Conservation (phyloP, 768 basidiomycete species). For the Termitomyces sp. region DNA sequence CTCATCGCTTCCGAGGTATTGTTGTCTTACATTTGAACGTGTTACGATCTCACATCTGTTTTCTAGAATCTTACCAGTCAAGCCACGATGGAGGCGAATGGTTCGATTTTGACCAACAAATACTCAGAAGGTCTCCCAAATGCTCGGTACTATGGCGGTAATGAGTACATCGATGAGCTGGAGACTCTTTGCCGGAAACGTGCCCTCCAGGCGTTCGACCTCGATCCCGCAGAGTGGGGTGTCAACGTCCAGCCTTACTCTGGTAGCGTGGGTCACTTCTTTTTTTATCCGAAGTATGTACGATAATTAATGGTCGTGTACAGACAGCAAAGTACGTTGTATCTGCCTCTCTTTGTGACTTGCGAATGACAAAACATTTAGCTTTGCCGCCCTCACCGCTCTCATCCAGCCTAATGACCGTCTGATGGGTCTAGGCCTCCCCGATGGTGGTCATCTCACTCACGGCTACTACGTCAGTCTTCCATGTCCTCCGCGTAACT, state of each 20-base stretch:
- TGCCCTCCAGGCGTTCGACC: constrained; percentile 93
- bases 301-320: background rate
- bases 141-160: constrained; percentile 96
- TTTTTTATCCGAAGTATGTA: constrained; percentile 4
- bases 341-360: background rate
- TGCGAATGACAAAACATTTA: constrained; percentile 24
- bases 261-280: constrained; percentile 61
- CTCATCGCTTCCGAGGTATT: constrained; percentile 97
- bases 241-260: constrained; percentile 99
- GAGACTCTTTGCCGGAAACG: constrained; percentile 94
- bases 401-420: constrained; percentile 96
- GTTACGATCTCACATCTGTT: constrained; percentile 4
- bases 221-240: constrained; percentile 91
- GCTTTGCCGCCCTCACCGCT: constrained; percentile 96
- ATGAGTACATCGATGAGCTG: constrained; percentile 97
- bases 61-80: constrained; percentile 94
- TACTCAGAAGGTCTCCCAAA: constrained; percentile 99
- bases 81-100: constrained; percentile 97
- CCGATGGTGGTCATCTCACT: constrained; percentile 95
- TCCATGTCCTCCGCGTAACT: constrained; percentile 4
- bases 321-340: constrained; percentile 82
- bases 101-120: constrained; percentile 98
- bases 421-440: constrained; percentile 97
- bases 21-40: constrained; percentile 2
- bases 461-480: constrained; percentile 89